Evolutionary conservation across 345 rosid genomes (phyloP).

Genomic region (Pistacia atlantica): DNA sequence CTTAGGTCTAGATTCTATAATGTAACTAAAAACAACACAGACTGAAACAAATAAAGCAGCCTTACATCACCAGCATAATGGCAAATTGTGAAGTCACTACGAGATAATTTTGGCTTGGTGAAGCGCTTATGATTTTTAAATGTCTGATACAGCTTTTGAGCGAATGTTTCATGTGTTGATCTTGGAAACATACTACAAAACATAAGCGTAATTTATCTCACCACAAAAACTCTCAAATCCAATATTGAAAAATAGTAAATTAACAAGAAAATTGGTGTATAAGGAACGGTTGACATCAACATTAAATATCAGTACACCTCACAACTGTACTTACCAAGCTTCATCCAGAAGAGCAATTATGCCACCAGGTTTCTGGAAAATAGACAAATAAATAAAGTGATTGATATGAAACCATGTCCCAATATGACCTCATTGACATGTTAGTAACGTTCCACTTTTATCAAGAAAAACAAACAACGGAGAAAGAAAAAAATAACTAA

Average conservation of each 20-base stretch:
- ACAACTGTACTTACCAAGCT: conserved; percentile 77
- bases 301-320: conserved; percentile 1
- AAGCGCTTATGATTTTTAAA: conserved; percentile 92
- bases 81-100: conserved; percentile 93
- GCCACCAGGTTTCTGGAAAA: conserved; percentile 98
- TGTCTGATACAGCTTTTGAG: conserved; percentile 96
- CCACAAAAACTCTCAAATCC: conserved; percentile 12
- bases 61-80: conserved; percentile 99
- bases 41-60: conserved; percentile 22
- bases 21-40: conserved; percentile 11
- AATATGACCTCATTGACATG: background rate
- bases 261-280: conserved; percentile 9
- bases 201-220: conserved; percentile 28
- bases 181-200: conserved; percentile 94
- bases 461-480: background rate
- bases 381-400: conserved; percentile 7
- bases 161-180: conserved; percentile 98
- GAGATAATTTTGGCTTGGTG: conserved; percentile 92
- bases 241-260: background rate
- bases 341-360: conserved; percentile 98
- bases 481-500: background rate
- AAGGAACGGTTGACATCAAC: background rate
- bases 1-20: conserved; percentile 14
- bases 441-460: background rate
- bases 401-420: background rate